A percentile compares a stretch with the other conserved stretches of the same genome.
These are phyloP conservation scores for Penicillium sp. DNA, from an alignment of 2,329 filamentous ascomycete genomes.

Conservation along the genomic window DNA sequence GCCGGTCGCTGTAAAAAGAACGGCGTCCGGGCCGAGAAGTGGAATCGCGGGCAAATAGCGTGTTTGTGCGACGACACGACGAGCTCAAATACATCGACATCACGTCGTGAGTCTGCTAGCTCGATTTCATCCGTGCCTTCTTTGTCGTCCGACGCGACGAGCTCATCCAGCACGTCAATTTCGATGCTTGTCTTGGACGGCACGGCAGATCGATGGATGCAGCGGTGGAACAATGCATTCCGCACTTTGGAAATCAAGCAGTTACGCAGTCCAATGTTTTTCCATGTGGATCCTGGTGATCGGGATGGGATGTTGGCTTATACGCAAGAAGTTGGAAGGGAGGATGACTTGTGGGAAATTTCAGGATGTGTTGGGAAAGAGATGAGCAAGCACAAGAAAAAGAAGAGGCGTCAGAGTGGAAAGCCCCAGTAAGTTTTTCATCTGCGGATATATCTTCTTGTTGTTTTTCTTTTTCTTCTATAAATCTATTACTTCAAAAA, in stretches of 20 bases:
- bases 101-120: constrained; percentile 13
- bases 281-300: constrained; percentile 71
- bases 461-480: not conserved
- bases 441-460: too few species aligned
- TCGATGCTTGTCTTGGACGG: constrained; percentile 63
- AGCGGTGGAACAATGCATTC: constrained; percentile 65
- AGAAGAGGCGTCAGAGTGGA: constrained; percentile 62
- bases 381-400: constrained; percentile 67
- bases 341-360: constrained; percentile 63
- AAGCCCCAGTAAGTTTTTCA: constrained; percentile 36
- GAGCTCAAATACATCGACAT: not conserved
- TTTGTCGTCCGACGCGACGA: constrained; percentile 15
- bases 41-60: constrained; percentile 14
- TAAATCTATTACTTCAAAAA: not conserved
- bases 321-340: constrained; percentile 55
- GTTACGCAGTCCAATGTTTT: constrained; percentile 74
- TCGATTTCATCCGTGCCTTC: constrained; percentile 19
- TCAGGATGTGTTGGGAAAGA: constrained; percentile 71
- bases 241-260: constrained; percentile 62
- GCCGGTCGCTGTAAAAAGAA: constrained; percentile 24
- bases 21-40: constrained; percentile 25
- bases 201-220: constrained; percentile 59
- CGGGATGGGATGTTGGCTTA: constrained; percentile 67
- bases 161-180: constrained; percentile 9
- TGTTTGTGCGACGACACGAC: constrained; percentile 3